Percentiles rank a stretch among this genome's conserved stretches.
Conservation (phyloP, 257 asterid genomes). For the Catharanthus roseus region DNA sequence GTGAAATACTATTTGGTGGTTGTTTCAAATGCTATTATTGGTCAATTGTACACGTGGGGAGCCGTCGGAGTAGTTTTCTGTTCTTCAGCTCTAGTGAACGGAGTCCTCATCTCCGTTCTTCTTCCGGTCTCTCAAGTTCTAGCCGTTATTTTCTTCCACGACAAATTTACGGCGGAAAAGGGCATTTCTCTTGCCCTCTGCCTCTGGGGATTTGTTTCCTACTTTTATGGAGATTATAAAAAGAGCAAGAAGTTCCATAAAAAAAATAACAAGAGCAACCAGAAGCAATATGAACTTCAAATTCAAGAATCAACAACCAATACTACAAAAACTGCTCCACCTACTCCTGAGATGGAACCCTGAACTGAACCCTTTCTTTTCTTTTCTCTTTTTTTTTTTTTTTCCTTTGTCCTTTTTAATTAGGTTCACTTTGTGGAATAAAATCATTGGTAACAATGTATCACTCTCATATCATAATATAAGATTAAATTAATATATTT, state of each 20-base stretch:
- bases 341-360: not conserved
- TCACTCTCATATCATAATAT: too few species aligned
- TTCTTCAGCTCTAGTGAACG: conserved; percentile 16
- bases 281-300: not conserved
- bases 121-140: conserved; percentile 14
- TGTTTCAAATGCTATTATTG: conserved; percentile 10
- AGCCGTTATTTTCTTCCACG: conserved; percentile 11
- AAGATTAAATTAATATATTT: too few species aligned
- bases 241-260: too few species aligned
- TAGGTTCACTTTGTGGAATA: too few species aligned
- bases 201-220: conserved; percentile 31
- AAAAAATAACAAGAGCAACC: too few species aligned
- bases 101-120: conserved; percentile 1
- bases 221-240: conserved; percentile 28
- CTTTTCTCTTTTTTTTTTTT: too few species aligned
- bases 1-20: conserved; percentile 16
- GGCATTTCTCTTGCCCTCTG: conserved; percentile 23
- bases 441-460: too few species aligned
- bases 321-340: not conserved
- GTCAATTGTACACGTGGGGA: conserved; percentile 24
- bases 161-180: conserved; percentile 19
- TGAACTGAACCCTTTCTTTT: not conserved
- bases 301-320: conserved; percentile 4
- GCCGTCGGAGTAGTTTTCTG: conserved; percentile 24
- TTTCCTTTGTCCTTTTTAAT: too few species aligned